Evolutionary conservation across 148 eudicot species (phyloP), one percentile per base, ranked within the genome.

Genomic region (Vaccinium macrocarpon): DNA sequence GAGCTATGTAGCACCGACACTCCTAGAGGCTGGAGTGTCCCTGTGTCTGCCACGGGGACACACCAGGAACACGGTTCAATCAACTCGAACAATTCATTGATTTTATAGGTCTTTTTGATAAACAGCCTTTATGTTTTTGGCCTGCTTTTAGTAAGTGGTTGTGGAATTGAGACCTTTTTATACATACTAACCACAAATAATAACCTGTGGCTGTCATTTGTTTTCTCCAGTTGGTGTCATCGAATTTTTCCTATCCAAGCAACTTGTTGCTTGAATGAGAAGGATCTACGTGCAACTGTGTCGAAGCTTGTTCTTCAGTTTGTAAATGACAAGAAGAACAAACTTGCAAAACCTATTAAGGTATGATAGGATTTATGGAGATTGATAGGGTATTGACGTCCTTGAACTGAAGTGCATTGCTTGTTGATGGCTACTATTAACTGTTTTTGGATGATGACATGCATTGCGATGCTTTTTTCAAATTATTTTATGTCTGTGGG

Each of bases 231-330:
- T 70, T 93, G 96, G 98, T 93, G 96, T 83, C 91, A 95, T 90
- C 93, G 98, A 71, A 93, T 93, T 85, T 85, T 92, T 82, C 98
- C 98, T 76, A 89, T 95, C 66, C 98, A 95, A 89, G 95, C 93
- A 55, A 95, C 98, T 81, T 92, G 94, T 88, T 84, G 81, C 81
- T 86, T 93, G 88, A 87, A 87, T 59, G 96, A 93, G 82, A 90
- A 89, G 86, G 94, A 93, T 70, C 81, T 93, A 59, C 79, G 84
- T 55, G 75, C 89, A 48, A 80, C 87, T 52, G 93, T 93, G 56
- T 86, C 92, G 49, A 89, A 87, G 85, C 95, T 94, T 81, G 93
- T 95, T 83, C 74, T 78, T 71, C 87, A 89, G 77, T 93, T 88
- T 85, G 86, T 93, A 80, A 90, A 86, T 73, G 87, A 89, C 84